Base-by-base conservation (phyloP, 2,329 filamentous ascomycete species). In the Trichoderma semiorbis region DNA sequence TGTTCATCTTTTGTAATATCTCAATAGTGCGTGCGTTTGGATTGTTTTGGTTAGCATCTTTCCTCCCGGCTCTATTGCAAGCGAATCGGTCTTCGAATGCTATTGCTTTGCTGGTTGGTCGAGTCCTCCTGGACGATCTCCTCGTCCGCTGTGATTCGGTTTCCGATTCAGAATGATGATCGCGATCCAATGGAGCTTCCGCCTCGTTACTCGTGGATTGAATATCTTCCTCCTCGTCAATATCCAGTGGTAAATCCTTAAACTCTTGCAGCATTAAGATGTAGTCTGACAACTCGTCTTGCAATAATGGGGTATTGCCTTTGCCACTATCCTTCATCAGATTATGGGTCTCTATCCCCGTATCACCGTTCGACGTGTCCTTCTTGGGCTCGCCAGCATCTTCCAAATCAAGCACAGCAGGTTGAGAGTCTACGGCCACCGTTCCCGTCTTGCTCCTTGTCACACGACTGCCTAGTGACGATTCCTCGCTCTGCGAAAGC, bases 11-110 rank as follows among this genome's bases (percentile, higher is more conserved):
- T 76, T 94, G 88, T 6, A 98, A 84, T 2, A 96, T 84, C 61
- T 92, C 87, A 65, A 97, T 94, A 0, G 93, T 97, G 14, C 87
- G 84, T 1, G 84, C 83, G 78, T 98, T 98, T 0, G 93, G 93
- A 75, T 92, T 93, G 14, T 83, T 78, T 0, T 81, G 77, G 16
- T 81, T 78, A 5, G 79, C 78, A 39, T 84, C 80, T 64, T 81
- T 83, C 2, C 81, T 84, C 11, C 87, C 87, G 2, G 86, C 86
- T 39, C 80, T 83, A 78, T 88, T 85, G 76, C 88, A 90, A 16
- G 84, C 82, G 73, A 89, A 90, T 1, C 82, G 82, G 34, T 87
- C 84, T 70, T 87, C 83, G 73, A 83, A 84, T 4, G 76, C 36
- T 10, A 80, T 75, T 1, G 75, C 73, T 72, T 83, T 83, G 34